phyloP scores from a whole-genome alignment of 2,329 filamentous ascomycete genomes.

The Epichloe coenophiala region DNA sequence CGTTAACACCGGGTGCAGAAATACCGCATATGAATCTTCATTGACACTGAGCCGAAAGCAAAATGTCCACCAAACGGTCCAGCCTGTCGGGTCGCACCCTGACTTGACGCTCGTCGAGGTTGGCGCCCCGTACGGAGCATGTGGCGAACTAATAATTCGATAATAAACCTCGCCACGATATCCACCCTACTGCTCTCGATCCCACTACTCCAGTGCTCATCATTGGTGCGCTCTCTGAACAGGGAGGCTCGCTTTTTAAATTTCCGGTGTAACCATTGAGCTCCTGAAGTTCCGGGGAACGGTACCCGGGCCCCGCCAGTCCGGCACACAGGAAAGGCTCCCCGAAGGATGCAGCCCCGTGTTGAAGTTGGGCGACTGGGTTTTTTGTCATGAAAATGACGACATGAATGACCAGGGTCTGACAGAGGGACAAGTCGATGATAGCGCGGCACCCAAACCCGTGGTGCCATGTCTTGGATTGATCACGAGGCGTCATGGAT shows the following conservation, averaged over 20 bases:
- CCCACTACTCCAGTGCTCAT: not conserved
- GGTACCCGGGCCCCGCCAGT: slow-evolving; percentile 7
- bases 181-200: not conserved
- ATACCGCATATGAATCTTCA: too few relatives aligned
- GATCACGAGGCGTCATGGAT: slow-evolving; percentile 2
- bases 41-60: too few relatives aligned
- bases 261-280: not conserved
- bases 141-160: not conserved
- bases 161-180: not conserved
- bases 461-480: not conserved
- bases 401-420: not conserved
- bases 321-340: slow-evolving; percentile 6
- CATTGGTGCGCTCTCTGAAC: not conserved
- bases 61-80: not conserved
- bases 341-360: not conserved
- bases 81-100: slow-evolving; percentile 7
- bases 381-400: not conserved
- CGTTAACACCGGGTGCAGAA: not conserved
- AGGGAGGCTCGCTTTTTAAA: not conserved
- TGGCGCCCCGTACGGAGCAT: not conserved
- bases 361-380: not conserved
- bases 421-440: not conserved
- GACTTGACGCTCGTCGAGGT: not conserved
- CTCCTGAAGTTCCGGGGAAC: slow-evolving; percentile 8
- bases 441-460: not conserved